A percentile compares a stretch with the other conserved stretches of the same genome.
phyloP scores from a whole-genome alignment of 495 filamentous ascomycete genomes.

The Darksidea phi region DNA sequence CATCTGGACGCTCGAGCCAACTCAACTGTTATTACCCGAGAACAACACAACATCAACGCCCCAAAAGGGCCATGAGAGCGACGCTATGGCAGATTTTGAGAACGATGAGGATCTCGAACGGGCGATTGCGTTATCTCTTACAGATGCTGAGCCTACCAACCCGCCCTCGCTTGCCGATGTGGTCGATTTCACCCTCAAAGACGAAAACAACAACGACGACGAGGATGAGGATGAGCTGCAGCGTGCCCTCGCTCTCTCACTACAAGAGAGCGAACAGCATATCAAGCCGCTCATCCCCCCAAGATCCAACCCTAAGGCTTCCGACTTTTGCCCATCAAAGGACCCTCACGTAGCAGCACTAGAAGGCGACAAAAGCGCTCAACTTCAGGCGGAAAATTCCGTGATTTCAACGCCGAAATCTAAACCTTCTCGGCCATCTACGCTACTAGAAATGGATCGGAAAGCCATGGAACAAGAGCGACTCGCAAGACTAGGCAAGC shows the following conservation, averaged over 20 bases:
- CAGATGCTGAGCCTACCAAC: neutral
- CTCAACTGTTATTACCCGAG: neutral
- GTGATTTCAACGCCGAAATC: neutral
- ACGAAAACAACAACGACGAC: constrained; percentile 1
- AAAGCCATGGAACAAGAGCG: constrained; percentile 86
- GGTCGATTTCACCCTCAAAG: neutral
- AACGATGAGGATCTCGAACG: constrained; percentile 39
- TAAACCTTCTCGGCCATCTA: too few species aligned
- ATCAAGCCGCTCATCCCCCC: neutral
- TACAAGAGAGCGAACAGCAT: constrained; percentile 15
- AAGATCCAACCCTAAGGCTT: neutral
- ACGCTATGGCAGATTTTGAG: constrained; percentile 31
- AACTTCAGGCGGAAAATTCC: neutral
- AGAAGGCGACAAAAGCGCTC: neutral
- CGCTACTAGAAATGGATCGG: constrained; percentile 60
- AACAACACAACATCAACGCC: neutral
- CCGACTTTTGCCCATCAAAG: neutral
- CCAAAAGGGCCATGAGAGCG: neutral
- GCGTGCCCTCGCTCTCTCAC: constrained; percentile 25
- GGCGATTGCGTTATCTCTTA: constrained; percentile 40
- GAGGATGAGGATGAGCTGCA: constrained; percentile 25
- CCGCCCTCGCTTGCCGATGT: neutral
- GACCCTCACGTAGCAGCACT: neutral
- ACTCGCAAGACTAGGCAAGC: constrained; percentile 63
- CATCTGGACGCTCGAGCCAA: neutral